Base-by-base conservation (phyloP, 202 grass and related monocot species). In the Carex sylvatica region DNA sequence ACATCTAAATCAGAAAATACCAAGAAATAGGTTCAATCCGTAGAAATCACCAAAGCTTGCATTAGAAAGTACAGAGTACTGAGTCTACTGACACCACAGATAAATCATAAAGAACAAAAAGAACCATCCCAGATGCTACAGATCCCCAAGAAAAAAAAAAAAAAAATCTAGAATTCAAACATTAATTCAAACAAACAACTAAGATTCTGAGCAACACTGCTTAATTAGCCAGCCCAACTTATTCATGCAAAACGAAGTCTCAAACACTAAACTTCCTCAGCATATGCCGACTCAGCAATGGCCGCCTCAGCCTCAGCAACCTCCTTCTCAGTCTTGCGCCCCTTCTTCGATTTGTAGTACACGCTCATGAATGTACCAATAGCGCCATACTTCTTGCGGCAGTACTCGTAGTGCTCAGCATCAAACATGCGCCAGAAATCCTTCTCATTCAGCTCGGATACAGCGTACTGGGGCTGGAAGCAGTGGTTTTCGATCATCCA, bases 341-440 rank as follows among this genome's bases (percentile, higher is more conserved):
- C 94, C 74, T 97, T 97, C 94, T 97, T 97, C 13, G 78, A 83
- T 78, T 97, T 97, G 91, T 97, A 97, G 90, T 94, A 94, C 6
- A 94, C 87, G 10, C 90, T 91, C 94, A 97, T 97, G 81, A 97
- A 97, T 8, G 90, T 97, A 13, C 94, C 94, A 12, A 97, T 77
- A 0, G 92, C 90, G 0, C 88, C 88, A 9, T 97, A 97, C 61
- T 92, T 97, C 2, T 6, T 81, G 12, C 94, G 86, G 59, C 91
- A 94, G 46, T 81, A 86, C 88, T 97, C 94, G 3, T 97, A 97
- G 83, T 92, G 92, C 22, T 86, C 84, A 0, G 87, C 88, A 38
- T 97, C 94, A 13, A 97, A 97, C 92, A 97, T 97, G 61, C 90
- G 84, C 94, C 94, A 97, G 83, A 97, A 97, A 86, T 97, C 90